Conservation (phyloP, 2,329 filamentous ascomycete genomes). For the Calonectria henricotiae region DNA sequence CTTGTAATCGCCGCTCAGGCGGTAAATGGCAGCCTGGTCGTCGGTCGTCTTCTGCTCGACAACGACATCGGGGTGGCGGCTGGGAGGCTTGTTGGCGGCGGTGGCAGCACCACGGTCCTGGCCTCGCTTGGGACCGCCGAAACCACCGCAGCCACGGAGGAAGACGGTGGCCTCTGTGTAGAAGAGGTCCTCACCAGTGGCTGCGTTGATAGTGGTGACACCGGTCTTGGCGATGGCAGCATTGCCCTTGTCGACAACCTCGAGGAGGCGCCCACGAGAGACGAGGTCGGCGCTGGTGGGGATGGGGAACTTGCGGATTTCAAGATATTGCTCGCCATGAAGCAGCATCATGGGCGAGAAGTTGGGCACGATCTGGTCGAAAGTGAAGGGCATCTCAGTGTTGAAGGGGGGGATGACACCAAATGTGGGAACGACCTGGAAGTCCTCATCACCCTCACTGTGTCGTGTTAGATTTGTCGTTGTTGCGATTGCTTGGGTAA, state of each 20-base stretch:
- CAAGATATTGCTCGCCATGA: conserved; percentile 98
- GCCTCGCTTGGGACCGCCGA: conserved; percentile 86
- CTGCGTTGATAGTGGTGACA: conserved; percentile 87
- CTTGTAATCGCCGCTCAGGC: conserved; percentile 95
- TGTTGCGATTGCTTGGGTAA: conserved; percentile 4
- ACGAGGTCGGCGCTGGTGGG: conserved; percentile 86
- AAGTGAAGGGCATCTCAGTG: conserved; percentile 83
- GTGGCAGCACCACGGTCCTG: conserved; percentile 85
- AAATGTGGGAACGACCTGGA: conserved; percentile 95
- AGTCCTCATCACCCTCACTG: conserved; percentile 87
- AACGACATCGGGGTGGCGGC: conserved; percentile 83
- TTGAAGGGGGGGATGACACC: conserved; percentile 97
- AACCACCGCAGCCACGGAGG: conserved; percentile 91
- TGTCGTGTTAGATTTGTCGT: conserved; percentile 29
- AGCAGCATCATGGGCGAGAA: conserved; percentile 99
- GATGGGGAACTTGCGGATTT: conserved; percentile 92
- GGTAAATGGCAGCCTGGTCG: conserved; percentile 94
- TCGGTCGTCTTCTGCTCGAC: conserved; percentile 89
- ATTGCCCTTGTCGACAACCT: conserved; percentile 96
- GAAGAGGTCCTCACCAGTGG: conserved; percentile 91
- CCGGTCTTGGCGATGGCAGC: conserved; percentile 88
- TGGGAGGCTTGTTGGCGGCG: conserved; percentile 83
- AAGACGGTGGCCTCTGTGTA: conserved; percentile 98
- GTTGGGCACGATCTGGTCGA: conserved; percentile 91
- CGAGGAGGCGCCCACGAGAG: conserved; percentile 85